Conservation (phyloP, 2,329 filamentous ascomycete species). For the Talaromyces sp. region DNA sequence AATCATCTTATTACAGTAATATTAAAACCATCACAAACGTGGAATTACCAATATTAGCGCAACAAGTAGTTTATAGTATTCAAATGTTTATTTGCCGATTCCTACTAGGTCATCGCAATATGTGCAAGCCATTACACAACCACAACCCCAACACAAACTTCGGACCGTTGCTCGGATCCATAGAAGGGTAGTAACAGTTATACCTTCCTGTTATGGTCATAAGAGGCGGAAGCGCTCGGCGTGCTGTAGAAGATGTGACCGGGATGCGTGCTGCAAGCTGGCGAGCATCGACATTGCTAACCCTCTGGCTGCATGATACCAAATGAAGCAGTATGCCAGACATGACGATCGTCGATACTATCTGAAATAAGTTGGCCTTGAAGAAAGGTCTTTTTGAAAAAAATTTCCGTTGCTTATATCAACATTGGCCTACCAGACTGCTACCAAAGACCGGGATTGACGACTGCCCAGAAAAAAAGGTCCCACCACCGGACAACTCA, state of each 20-base stretch:
- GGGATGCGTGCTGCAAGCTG: background rate
- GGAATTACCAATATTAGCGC: too few species aligned
- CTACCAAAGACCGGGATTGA: background rate
- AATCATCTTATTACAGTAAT: too few species aligned
- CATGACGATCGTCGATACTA: background rate
- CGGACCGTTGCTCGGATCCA: background rate
- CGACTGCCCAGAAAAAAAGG: background rate
- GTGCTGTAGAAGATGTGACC: background rate
- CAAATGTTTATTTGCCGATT: too few species aligned
- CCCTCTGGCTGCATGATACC: background rate
- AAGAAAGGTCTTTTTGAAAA: background rate
- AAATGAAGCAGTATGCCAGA: background rate
- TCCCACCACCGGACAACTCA: background rate
- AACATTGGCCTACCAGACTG: background rate
- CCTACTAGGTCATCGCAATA: too few species aligned
- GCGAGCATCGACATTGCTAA: background rate
- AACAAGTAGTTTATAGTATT: too few species aligned
- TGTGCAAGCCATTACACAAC: too few species aligned
- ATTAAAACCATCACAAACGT: too few species aligned
- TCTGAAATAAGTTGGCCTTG: background rate
- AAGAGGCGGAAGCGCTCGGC: background rate
- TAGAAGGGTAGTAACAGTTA: background rate
- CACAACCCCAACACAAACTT: background rate
- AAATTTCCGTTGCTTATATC: background rate
- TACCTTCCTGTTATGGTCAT: background rate